Evolutionary conservation across 1,139 yeast species (phyloP), one percentile per base, ranked within the genome.

Genomic region (Debaryomyces subglobosus): DNA sequence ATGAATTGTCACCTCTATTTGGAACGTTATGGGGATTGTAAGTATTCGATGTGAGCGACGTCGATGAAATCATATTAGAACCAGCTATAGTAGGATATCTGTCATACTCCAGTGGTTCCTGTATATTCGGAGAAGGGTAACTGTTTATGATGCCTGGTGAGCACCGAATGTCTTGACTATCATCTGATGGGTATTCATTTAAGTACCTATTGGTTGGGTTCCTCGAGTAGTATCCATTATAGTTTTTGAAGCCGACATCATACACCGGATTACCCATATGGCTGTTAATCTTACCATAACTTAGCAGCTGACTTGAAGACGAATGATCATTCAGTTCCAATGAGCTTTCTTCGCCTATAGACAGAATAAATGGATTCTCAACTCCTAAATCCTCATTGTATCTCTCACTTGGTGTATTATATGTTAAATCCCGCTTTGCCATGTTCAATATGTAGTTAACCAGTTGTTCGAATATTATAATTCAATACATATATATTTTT

Each of bases 31-130:
- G n/a, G n/a, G n/a, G n/a, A 20, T 49, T 48, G 36, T 48, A 44
- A 42, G 59, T 54, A 35, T 60, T 69, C 15, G 76, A 67, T 7
- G 73, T 64, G 36, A 76, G 60, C 1, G 81, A 75, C 0, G 76
- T 63, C 4, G 78, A 72, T 53, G 81, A 73, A 0, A 74, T 77
- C 18, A 72, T 77, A 52, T 82, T 65, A 23, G 82, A 74, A 8
- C 80, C 79, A 5, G 75, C 77, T 57, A 79, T 64, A 6, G 78
- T 67, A 2, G 86, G 86, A 56, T 82, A 82, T 56, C 86, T 69
- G 58, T 82, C 86, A 55, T 70, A 82, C 53, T 79, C 84, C 0
- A 82, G 74, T 8, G 86, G 85, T n/a, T 62, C 67, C 44, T 63
- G 64, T 37, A 64, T 61, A 49, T 59, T 59, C 46, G 55, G 57